Base-by-base conservation (phyloP, 140 eudicot species). In the Bidens hawaiensis region DNA sequence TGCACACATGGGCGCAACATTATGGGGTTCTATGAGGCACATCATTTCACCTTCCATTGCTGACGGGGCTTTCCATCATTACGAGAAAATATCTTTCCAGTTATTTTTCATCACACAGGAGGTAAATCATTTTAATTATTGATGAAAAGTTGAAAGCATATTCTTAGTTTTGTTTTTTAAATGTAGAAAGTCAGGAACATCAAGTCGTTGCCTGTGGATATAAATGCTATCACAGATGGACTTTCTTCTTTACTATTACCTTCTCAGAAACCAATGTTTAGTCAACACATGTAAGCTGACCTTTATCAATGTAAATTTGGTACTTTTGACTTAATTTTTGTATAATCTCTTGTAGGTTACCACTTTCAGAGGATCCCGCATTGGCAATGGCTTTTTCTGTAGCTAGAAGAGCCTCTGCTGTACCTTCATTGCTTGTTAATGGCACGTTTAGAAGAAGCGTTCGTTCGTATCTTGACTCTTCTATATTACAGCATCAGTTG, bases 361-460 rank as follows among this genome's bases (percentile, higher is more conserved):
- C 96, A 21, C 88, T 91, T 47, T 87, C 98, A 1, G 96, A 91
- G 42, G 98, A 91, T 72, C 96, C 87, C 61, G 96, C 98, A 24
- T 61, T 91, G 70, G 98, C 96, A 38, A 91, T 91, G 98, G 96
- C 98, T 12, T 90, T 91, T 79, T 91, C 98, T 51, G 98, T 87
- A 47, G 81, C 98, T 45, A 72, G 95, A 64, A 75, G 95, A 80
- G 96, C 98, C 10, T 85, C 98, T 41, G 98, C 95, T 49, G 93
- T 91, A 22, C 96, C 98, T 6, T 40, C 80, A 74, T 67, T 91
- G 61, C 86, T 91, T 65, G 98, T 91, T 31, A 91, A 91, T 70
- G 98, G 98, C 65, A 91, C 98, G 18, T 91, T 79, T 62, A 85
- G 93, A 69, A 91, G 78, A 79, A 82, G 85, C 59, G 89, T 91